These are phyloP conservation scores for Thielaviopsis ethacetica DNA, from an alignment of 2,329 filamentous ascomycete species.

Conservation along the genomic window DNA sequence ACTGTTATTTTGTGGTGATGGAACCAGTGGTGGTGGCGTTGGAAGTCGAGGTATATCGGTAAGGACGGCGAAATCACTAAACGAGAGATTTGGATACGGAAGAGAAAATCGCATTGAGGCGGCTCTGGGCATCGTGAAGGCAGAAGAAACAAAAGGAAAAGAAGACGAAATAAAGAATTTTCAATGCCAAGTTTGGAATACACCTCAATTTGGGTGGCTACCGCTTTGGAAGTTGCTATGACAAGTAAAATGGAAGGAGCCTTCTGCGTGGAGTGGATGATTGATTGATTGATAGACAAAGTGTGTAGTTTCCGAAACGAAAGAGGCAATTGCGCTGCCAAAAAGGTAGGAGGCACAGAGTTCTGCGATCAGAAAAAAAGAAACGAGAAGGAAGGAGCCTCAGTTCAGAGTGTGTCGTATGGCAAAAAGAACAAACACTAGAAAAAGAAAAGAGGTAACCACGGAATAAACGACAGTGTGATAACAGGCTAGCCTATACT, in stretches of 20 bases:
- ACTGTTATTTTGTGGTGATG: neutral
- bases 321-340: neutral
- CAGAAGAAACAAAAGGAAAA: neutral
- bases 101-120: conserved; percentile 16
- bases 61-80: conserved; percentile 17
- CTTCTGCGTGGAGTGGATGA: neutral
- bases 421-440: neutral
- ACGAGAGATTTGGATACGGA: conserved; percentile 20
- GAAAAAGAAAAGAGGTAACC: neutral
- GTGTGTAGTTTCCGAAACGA: neutral
- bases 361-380: neutral
- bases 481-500: too few relatives aligned
- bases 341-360: neutral
- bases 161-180: neutral
- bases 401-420: neutral
- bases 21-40: conserved; percentile 3
- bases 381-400: neutral
- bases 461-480: neutral
- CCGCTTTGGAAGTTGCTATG: neutral
- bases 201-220: neutral
- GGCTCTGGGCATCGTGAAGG: conserved; percentile 4
- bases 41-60: conserved; percentile 8
- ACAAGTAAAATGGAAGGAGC: neutral
- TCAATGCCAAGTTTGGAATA: neutral
- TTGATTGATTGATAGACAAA: neutral